Conservation (phyloP, 2,329 filamentous ascomycete species). For the Venturia carpophila region DNA sequence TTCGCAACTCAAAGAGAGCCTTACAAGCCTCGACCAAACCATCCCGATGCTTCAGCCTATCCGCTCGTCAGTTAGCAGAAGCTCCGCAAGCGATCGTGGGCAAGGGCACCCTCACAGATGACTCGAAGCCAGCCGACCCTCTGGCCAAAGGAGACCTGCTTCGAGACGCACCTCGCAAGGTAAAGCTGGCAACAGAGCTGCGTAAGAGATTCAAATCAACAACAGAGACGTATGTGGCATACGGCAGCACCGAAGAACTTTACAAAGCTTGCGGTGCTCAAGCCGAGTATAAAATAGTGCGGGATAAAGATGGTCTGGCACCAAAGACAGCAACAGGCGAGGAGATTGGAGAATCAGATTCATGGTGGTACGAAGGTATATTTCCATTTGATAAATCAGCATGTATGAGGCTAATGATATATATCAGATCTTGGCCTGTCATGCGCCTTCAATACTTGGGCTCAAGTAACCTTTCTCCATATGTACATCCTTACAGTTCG, state of each 20-base stretch:
- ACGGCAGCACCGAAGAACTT: conserved; percentile 68
- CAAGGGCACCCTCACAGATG: conserved; percentile 5
- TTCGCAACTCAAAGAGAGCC: not conserved
- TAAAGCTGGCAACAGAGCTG: conserved; percentile 21
- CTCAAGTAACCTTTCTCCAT: conserved; percentile 91
- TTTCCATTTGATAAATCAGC: conserved; percentile 19
- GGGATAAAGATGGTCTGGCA: conserved; percentile 56
- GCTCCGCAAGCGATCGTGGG: not conserved
- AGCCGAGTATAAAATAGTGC: conserved; percentile 69
- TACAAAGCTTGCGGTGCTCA: conserved; percentile 67
- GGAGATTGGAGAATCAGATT: conserved; percentile 56
- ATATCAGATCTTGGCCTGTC: conserved; percentile 64
- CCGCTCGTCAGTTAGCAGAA: not conserved
- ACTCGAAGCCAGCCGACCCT: not conserved
- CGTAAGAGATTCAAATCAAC: conserved; percentile 30
- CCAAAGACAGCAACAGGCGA: conserved; percentile 71
- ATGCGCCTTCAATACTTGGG: conserved; percentile 92
- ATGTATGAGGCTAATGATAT: not conserved
- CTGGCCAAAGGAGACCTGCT: conserved; percentile 16
- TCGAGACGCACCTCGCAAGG: conserved; percentile 13
- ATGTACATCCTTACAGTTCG: conserved; percentile 86
- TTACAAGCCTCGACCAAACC: not conserved
- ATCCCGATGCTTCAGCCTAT: not conserved
- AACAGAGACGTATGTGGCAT: conserved; percentile 66
- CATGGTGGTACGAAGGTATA: conserved; percentile 77